Conservation (phyloP, 164 flowering plant species). For the Chimonanthus salicifolius region DNA sequence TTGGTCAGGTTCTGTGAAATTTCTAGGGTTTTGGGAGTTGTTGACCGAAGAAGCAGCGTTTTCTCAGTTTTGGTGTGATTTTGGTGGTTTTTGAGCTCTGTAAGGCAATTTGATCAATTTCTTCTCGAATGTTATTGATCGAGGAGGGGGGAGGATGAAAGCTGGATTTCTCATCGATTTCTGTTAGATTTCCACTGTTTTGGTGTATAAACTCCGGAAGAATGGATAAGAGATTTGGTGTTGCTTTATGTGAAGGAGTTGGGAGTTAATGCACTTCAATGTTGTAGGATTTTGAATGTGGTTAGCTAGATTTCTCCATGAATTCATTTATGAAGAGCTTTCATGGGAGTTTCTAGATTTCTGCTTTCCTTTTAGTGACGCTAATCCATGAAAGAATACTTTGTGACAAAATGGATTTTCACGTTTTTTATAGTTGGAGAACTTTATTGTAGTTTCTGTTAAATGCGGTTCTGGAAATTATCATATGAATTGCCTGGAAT, state of each 20-base stretch:
- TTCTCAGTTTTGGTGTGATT: neutral
- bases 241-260: conserved; percentile 1
- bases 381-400: neutral
- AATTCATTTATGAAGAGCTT: neutral
- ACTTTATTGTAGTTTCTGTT: neutral
- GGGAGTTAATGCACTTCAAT: neutral
- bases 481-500: neutral
- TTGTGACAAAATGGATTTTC: neutral
- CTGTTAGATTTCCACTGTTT: neutral
- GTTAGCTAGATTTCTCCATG: neutral
- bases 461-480: neutral
- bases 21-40: neutral
- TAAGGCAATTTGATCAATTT: neutral
- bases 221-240: neutral
- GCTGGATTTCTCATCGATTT: neutral
- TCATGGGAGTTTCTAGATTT: neutral
- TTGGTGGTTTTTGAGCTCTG: neutral
- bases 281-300: neutral
- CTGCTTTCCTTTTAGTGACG: neutral
- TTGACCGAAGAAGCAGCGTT: neutral
- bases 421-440: too few relatives aligned
- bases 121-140: neutral
- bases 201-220: neutral
- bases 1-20: neutral
- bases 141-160: neutral